phyloP scores from a whole-genome alignment of 768 basidiomycete species.

The Clathrus columnatus region DNA sequence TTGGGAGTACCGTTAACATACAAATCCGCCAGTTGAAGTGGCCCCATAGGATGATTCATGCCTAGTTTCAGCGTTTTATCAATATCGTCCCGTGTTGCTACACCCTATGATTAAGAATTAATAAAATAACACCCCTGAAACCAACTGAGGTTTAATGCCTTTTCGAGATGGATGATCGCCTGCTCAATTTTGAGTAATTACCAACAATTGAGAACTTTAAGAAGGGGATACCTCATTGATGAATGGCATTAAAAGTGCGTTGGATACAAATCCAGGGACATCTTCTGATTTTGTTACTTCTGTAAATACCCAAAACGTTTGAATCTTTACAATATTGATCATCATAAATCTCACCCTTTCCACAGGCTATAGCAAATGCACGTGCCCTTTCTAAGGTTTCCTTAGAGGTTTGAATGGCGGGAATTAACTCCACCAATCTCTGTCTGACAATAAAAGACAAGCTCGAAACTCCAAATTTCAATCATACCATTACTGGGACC shows the following conservation, averaged over 20 bases:
- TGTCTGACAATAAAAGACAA: conserved; percentile 19
- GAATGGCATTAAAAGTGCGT: conserved; percentile 93
- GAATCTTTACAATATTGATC: too few relatives aligned
- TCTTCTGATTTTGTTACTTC: conserved; percentile 89
- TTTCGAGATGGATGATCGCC: conserved; percentile 92
- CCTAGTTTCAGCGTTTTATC: conserved; percentile 90
- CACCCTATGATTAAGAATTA: conserved; percentile 41
- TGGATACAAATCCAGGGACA: conserved; percentile 92
- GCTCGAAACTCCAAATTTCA: not conserved
- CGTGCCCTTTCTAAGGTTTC: conserved; percentile 69
- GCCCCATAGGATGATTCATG: conserved; percentile 95
- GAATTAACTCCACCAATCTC: conserved; percentile 94
- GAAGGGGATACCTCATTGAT: conserved; percentile 66
- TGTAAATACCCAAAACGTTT: too few relatives aligned
- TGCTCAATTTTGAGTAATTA: conserved; percentile 18
- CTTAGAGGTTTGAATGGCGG: conserved; percentile 81
- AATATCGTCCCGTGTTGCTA: conserved; percentile 90
- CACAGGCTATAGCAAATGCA: conserved; percentile 78
- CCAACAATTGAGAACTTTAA: not conserved
- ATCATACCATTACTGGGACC: conserved; percentile 85
- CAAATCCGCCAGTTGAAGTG: conserved; percentile 59
- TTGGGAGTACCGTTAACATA: conserved; percentile 15
- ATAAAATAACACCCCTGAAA: not conserved
- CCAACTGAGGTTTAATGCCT: conserved; percentile 34
- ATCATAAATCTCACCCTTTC: conserved; percentile 82